These are phyloP conservation scores for Colletotrichum lupini DNA, from an alignment of 2,329 filamentous ascomycete genomes.

Conservation along the genomic window DNA sequence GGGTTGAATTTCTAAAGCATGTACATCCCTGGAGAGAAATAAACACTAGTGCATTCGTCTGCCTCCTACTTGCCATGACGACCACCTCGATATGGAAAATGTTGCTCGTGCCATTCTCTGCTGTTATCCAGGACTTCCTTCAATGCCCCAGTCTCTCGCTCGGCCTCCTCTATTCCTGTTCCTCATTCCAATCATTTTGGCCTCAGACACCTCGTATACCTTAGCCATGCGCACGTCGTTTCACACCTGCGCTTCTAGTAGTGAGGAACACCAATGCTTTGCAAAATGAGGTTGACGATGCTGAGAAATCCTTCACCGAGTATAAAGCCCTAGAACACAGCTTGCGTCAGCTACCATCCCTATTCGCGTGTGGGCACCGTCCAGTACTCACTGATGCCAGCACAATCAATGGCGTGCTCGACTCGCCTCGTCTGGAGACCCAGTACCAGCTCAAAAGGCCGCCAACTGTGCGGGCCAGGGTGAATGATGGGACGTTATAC, in stretches of 20 bases:
- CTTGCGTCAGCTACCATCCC: background rate
- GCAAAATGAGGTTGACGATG: slow-evolving; percentile 87
- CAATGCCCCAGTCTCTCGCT: background rate
- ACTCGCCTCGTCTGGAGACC: slow-evolving; percentile 60
- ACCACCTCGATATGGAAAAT: background rate
- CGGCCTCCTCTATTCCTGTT: background rate
- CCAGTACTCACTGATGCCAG: slow-evolving; percentile 72
- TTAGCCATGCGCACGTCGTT: too few relatives aligned
- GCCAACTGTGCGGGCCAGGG: slow-evolving; percentile 85
- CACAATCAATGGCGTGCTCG: slow-evolving; percentile 86
- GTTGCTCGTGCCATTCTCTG: background rate
- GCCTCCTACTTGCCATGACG: background rate
- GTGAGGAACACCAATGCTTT: slow-evolving; percentile 81
- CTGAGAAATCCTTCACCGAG: slow-evolving; percentile 92
- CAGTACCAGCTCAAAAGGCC: slow-evolving; percentile 83
- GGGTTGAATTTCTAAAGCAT: background rate
- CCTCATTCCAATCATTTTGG: background rate
- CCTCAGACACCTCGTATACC: background rate
- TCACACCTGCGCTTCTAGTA: slow-evolving; percentile 32
- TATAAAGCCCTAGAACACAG: slow-evolving; percentile 75
- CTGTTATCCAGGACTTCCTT: too few relatives aligned
- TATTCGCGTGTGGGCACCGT: background rate
- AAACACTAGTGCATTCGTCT: background rate
- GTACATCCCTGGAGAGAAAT: background rate
- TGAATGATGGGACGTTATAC: slow-evolving; percentile 98